Conservation (phyloP, 2,329 filamentous ascomycete genomes). For the Grosmannia penicillata region DNA sequence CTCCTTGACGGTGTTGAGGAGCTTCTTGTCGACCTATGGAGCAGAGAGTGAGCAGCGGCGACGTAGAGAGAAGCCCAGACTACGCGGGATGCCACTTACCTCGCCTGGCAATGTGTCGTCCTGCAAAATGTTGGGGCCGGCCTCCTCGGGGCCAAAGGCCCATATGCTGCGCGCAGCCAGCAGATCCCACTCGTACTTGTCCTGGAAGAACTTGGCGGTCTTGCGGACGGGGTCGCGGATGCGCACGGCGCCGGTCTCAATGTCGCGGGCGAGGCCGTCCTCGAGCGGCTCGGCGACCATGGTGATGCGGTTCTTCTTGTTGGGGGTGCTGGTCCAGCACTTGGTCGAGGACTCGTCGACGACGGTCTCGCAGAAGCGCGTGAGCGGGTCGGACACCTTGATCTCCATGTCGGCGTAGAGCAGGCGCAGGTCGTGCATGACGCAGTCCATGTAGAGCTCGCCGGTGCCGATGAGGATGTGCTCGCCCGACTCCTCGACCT, state of each 20-base stretch:
- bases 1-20: slow-evolving; percentile 75
- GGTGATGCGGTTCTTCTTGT: slow-evolving; percentile 98
- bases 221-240: slow-evolving; percentile 88
- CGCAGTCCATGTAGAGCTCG: slow-evolving; percentile 99
- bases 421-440: slow-evolving; percentile 80
- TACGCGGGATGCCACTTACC: too few species aligned
- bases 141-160: slow-evolving; percentile 95
- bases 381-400: slow-evolving; percentile 96
- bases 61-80: too few species aligned
- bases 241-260: slow-evolving; percentile 76
- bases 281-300: slow-evolving; percentile 96
- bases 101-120: slow-evolving; percentile 92
- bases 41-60: not conserved
- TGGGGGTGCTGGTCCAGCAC: slow-evolving; percentile 93
- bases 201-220: slow-evolving; percentile 93
- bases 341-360: slow-evolving; percentile 95
- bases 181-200: slow-evolving; percentile 94
- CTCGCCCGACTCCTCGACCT: slow-evolving; percentile 95
- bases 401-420: slow-evolving; percentile 99
- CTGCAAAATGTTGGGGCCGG: slow-evolving; percentile 86
- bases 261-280: slow-evolving; percentile 86
- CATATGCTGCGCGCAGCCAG: slow-evolving; percentile 90
- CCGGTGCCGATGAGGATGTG: slow-evolving; percentile 91
- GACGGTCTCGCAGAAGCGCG: slow-evolving; percentile 93
- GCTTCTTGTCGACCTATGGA: slow-evolving; percentile 70